Conservation (phyloP, 371 early-diverging fungal species). For the Lichtheimia ornata region DNA sequence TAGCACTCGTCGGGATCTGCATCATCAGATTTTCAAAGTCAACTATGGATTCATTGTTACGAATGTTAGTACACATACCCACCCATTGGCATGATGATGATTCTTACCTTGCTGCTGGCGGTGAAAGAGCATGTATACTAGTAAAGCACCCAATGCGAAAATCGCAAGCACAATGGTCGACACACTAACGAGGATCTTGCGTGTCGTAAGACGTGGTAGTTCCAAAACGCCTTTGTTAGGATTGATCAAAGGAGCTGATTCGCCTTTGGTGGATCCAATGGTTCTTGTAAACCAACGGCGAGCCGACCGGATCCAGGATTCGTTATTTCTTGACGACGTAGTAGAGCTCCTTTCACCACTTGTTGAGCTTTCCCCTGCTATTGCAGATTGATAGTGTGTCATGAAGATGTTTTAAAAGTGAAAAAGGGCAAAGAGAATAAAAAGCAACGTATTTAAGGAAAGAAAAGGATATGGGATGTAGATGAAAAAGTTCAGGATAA, state of each 20-base stretch:
- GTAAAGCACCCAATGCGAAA: constrained; percentile 13
- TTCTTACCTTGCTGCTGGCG: too few species aligned
- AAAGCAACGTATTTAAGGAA: too few species aligned
- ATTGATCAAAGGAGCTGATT: constrained; percentile 37
- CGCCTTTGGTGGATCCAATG: constrained; percentile 17
- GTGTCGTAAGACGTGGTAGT: constrained; percentile 26
- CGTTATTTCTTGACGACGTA: too few species aligned
- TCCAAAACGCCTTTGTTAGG: constrained; percentile 36
- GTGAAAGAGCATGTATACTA: not conserved
- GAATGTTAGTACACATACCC: too few species aligned
- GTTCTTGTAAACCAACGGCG: constrained; percentile 8
- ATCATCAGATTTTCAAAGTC: not conserved
- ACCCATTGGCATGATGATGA: too few species aligned
- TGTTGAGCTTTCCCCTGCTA: too few species aligned
- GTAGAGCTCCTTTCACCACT: too few species aligned
- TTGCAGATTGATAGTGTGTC: too few species aligned
- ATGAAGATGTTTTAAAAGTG: too few species aligned
- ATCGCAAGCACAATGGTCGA: constrained; percentile 23
- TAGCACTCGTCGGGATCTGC: not conserved
- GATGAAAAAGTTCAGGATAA: too few species aligned
- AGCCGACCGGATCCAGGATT: not conserved
- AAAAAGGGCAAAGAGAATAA: too few species aligned
- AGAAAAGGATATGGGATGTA: too few species aligned
- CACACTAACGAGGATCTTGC: constrained; percentile 24
- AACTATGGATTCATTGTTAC: not conserved